Base-by-base conservation (phyloP, 495 filamentous ascomycete species). In the Penicillium steckii region DNA sequence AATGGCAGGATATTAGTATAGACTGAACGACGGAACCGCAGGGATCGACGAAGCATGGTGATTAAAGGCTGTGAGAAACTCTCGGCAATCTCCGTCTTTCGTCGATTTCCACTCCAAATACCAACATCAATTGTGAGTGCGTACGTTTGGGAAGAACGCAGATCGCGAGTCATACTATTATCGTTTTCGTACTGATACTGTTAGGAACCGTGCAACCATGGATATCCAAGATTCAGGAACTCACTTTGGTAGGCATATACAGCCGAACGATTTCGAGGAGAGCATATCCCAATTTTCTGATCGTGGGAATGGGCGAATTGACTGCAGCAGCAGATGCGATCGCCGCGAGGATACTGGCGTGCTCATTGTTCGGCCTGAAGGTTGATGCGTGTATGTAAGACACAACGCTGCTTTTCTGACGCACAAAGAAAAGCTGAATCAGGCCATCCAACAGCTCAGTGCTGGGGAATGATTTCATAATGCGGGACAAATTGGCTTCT, bases 1-100 rank as follows among this genome's bases (percentile, higher is more conserved):
- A 57, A 55, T 3, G 76, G 69, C 3, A 69, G 49, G 22, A 80
- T 74, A 3, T 53, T 63, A 8, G 74, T 59, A 52, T 82, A 84
- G 1, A 71, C 63, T 6, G 76, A 78, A 21, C 65, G 54, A 35
- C 62, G 58, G 53, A 65, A 60, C 35, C 61, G 53, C 1, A 64
- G 46, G 33, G 57, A 60, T 41, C 66, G 61, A 46, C 69, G 48
- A 55, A 81, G 72, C 76, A 81, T 79, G 4, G 80, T 82, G 2
- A 80, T 54, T 1, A 82, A 53, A 13, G 76, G 71, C 30, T 78
- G 72, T 23, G 72, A 64, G 55, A 80, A 80, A 53, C 82, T 84
- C 51, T 87, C 84, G 2, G 84, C 80, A 30, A 88, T 81, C 60
- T 88, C 85, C 56, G 85, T 86, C 56, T 83, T 83, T n/a, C 85